Evolutionary conservation across 1,284 basidiomycete species (phyloP), one percentile per base, ranked within the genome.

Genomic region (Ustilago vetiveriae): DNA sequence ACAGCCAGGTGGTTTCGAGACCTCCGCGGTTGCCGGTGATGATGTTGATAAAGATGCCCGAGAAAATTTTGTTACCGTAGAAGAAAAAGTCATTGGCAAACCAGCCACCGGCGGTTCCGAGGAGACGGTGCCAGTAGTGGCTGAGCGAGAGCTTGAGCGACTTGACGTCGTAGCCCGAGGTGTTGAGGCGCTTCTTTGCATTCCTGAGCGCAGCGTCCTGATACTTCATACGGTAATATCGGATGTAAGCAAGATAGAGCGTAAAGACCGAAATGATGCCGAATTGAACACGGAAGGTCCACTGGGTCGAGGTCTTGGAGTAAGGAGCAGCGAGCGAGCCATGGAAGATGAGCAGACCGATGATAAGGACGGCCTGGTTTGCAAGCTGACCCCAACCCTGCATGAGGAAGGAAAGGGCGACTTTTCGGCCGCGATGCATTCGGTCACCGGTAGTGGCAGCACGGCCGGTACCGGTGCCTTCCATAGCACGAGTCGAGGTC

Each of bases 281-380:
- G 66, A 87, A 87, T 49, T 84, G 84, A 19, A 86, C 82, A 51
- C 86, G 83, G 84, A 85, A 87, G 10, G 84, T 85, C 83, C 84
- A 85, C 75, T 87, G 86, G 9, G 83, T 83, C 1, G 84, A 81
- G n/a, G 81, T 80, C 24, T 75, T 64, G 30, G 78, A 81, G 82
- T 84, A 86, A 8, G 84, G 83, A 10, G 55, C 51, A 14, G 54
- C 41, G 54, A 83, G 80, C 22, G 79, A 82, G 21, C 79, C 81
- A 78, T 85, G 78, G 84, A 86, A 86, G 78, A 86, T 84, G 77
- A 87, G 80, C 30, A 87, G 79, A 14, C 84, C 78, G 56, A 87
- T 69, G 74, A 86, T 85, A 30, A 86, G 80, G 33, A 85, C 53
- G 30, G 58, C 84, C 68, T 86, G 85, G 78, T 87, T 86, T 83